Conservation (phyloP, 2,329 filamentous ascomycete species). For the Fusarium sp. region DNA sequence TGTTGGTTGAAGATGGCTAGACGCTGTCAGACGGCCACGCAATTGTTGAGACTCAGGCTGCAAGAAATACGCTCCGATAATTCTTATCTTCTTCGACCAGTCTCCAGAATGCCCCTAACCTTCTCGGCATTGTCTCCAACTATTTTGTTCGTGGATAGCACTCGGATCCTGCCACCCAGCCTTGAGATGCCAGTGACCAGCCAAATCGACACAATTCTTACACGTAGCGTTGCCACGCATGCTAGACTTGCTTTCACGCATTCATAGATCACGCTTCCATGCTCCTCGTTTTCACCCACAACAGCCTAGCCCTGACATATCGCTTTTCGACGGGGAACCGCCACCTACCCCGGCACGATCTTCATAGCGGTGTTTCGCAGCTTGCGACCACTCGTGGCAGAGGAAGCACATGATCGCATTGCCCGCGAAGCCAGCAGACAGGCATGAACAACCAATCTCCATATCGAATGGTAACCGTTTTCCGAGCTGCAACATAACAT, state of each 20-base stretch:
- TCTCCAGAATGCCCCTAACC: neutral
- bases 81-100: neutral
- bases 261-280: neutral
- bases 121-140: neutral
- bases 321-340: neutral
- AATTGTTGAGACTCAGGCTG: neutral
- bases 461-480: rapidly evolving
- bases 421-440: neutral
- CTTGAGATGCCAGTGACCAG: neutral
- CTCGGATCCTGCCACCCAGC: no score
- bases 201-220: neutral
- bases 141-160: neutral
- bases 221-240: neutral
- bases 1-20: neutral
- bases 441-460: rapidly evolving
- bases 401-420: rapidly evolving
- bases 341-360: neutral
- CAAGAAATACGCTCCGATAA: rapidly evolving
- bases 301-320: neutral
- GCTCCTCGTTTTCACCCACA: neutral
- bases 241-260: neutral
- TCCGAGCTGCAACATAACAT: neutral
- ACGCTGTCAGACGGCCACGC: neutral
- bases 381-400: neutral
- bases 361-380: neutral